Percentiles rank a stretch among this genome's conserved stretches.
These are phyloP conservation scores for Suillus variegatus DNA, from an alignment of 768 basidiomycete genomes.

Conservation along the genomic window DNA sequence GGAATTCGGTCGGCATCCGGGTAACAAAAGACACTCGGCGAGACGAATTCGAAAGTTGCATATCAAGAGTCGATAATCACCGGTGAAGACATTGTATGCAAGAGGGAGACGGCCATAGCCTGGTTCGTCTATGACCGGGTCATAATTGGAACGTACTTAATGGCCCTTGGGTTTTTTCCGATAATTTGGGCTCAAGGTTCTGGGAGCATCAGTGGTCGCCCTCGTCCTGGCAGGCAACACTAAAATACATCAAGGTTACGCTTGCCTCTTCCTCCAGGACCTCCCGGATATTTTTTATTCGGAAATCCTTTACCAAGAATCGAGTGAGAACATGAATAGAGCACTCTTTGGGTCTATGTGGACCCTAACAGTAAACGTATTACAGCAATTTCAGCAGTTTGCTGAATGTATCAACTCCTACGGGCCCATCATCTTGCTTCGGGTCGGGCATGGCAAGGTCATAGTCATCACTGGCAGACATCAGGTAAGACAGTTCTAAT, in stretches of 20 bases:
- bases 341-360: neutral
- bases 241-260: constrained; percentile 13
- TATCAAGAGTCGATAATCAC: too few species aligned
- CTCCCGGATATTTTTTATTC: constrained; percentile 4
- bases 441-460: constrained; percentile 40
- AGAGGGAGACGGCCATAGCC: too few species aligned
- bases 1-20: too few species aligned
- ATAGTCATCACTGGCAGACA: constrained; percentile 38
- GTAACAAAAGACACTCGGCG: too few species aligned
- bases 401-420: constrained; percentile 62
- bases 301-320: neutral
- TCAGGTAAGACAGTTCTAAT: constrained; percentile 28
- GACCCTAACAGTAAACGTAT: neutral
- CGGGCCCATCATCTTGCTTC: constrained; percentile 60
- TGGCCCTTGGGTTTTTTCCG: too few species aligned
- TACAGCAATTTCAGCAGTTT: constrained; percentile 39
- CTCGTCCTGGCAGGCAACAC: constrained; percentile 18
- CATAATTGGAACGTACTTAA: too few species aligned
- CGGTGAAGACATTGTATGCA: too few species aligned
- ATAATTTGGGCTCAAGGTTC: constrained; percentile 9
- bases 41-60: too few species aligned
- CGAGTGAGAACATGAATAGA: constrained; percentile 21
- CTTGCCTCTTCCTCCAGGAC: constrained; percentile 21
- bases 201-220: constrained; percentile 20
- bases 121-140: too few species aligned